Evolutionary conservation across 495 filamentous ascomycete species (phyloP).

Genomic region (Tetracladium marchalianum): DNA sequence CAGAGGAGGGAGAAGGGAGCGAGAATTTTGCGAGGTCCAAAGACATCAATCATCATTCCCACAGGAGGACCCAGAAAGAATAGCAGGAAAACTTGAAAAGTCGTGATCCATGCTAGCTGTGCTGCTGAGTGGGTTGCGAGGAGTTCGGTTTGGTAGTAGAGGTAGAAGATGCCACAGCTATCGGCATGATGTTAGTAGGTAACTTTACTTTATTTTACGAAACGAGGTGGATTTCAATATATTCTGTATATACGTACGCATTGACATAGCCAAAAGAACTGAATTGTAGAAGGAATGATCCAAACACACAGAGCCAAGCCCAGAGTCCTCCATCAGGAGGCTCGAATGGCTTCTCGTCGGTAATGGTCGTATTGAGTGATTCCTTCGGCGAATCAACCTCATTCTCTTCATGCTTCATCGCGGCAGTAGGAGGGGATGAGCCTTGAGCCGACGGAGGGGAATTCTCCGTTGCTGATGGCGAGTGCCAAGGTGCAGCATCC

Average conservation of each 20-base stretch:
- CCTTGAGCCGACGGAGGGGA: too few species aligned
- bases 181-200: constrained; percentile 33
- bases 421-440: too few species aligned
- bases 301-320: constrained; percentile 33
- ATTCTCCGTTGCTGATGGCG: too few species aligned
- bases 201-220: constrained; percentile 10
- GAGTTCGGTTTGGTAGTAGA: constrained; percentile 48
- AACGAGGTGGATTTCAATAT: neutral
- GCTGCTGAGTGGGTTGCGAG: constrained; percentile 40
- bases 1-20: constrained; percentile 42
- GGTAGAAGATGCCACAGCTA: constrained; percentile 58
- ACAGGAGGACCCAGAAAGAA: constrained; percentile 31
- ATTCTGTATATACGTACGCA: neutral
- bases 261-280: constrained; percentile 36
- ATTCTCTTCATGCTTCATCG: too few species aligned
- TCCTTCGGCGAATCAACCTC: too few species aligned
- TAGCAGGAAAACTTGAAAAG: constrained; percentile 51
- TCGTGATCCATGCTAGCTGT: constrained; percentile 68
- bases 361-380: too few species aligned
- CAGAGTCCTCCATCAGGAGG: constrained; percentile 27
- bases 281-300: constrained; percentile 30
- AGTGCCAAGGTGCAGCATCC: too few species aligned
- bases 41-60: constrained; percentile 61
- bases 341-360: too few species aligned
- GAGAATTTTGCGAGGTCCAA: constrained; percentile 45